Evolutionary conservation across 2,329 filamentous ascomycete genomes (phyloP).

Genomic region (Sphaerostilbella broomeana): DNA sequence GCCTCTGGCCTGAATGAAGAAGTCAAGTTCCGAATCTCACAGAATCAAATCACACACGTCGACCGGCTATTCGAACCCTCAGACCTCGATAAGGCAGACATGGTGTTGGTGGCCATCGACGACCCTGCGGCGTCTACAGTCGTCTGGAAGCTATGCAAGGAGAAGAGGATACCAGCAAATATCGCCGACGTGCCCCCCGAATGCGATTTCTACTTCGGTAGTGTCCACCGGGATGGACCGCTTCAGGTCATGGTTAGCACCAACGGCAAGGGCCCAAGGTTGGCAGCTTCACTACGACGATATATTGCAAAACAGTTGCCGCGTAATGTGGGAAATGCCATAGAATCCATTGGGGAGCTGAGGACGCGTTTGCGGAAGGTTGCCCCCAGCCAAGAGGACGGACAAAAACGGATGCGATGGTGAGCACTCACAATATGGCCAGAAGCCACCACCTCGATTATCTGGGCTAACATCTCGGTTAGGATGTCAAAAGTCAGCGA

Average conservation of each 20-base stretch:
- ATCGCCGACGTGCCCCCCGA: constrained; percentile 95
- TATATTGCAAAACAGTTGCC: constrained; percentile 75
- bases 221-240: constrained; percentile 88
- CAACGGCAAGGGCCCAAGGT: constrained; percentile 88
- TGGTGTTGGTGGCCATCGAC: constrained; percentile 91
- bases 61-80: constrained; percentile 77
- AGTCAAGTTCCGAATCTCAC: constrained; percentile 71
- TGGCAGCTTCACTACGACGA: constrained; percentile 79
- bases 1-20: constrained; percentile 76
- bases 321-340: constrained; percentile 73
- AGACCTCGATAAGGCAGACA: constrained; percentile 75
- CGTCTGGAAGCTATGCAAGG: constrained; percentile 92
- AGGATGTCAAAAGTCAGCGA: constrained; percentile 94
- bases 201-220: constrained; percentile 98
- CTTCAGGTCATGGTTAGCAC: constrained; percentile 98
- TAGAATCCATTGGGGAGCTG: constrained; percentile 75
- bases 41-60: constrained; percentile 70
- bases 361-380: constrained; percentile 71
- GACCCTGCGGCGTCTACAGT: constrained; percentile 83
- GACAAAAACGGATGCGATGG: constrained; percentile 87
- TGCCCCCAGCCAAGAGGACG: constrained; percentile 65
- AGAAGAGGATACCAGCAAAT: constrained; percentile 77
- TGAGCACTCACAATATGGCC: constrained; percentile 40
- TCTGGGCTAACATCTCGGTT: neutral
- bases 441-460: too few species aligned